Base-by-base conservation (phyloP, 495 filamentous ascomycete species). In the Xylaria telfairii region DNA sequence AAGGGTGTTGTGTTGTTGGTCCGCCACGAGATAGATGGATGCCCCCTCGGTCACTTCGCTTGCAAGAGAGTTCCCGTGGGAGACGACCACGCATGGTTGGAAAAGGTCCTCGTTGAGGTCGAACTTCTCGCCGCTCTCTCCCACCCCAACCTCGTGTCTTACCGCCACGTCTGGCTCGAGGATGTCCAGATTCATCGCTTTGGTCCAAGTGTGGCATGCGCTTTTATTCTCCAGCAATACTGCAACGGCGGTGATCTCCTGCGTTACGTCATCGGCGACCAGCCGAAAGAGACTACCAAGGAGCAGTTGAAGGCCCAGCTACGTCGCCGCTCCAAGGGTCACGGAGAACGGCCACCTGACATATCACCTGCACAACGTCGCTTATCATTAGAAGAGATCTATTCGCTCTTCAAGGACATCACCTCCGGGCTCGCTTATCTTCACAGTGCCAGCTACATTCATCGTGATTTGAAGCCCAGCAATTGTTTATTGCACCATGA, bases 1-100 rank as follows among this genome's bases (percentile, higher is more conserved):
- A 98, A 97, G 74, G 96, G 96, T 1, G 94, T 98, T 44, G 96
- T 99, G 2, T 76, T 99, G 67, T 85, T 98, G 13, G 96, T 99
- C 13, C 90, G 90, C 56, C 96, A 99, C 82, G 83, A 97, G 65
- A 86, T 99, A 63, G 96, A 97, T 78, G 89, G 92, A 8, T 94
- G 97, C 42, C 86, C 89, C 17, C 88, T 98, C 7, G 96, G 86
- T 1, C 88, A 97, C 67, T 99, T 97, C 80, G 96, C 96, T 30
- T 99, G 96, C 85, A 99, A 99, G 79, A 89, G 96, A 46, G 94
- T 99, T 0, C 96, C 96, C 4, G 96, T 99, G 17, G 93, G 96
- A 28, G 91, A 99, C 76, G 93, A 98, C 73, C 96, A 97, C 74
- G 90, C 92, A 68, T 99, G 96, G 96, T 81, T 99, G 21, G 92